Percentiles rank a stretch among this genome's conserved stretches.
Conservation (phyloP, 2,329 filamentous ascomycete species). For the Fusarium luffae region DNA sequence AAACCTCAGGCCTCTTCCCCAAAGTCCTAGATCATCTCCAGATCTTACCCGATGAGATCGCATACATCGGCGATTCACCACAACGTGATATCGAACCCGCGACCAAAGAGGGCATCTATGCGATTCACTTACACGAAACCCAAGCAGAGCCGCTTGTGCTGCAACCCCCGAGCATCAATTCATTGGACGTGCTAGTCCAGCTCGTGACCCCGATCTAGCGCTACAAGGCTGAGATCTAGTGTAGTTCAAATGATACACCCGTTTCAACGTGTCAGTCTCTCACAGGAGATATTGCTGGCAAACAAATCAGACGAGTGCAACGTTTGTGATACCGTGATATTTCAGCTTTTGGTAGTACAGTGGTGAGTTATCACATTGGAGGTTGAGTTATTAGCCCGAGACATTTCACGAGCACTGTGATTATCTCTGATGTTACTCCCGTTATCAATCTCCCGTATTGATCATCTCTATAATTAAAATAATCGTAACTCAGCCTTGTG, state of each 20-base stretch:
- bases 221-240: constrained; percentile 13
- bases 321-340: constrained; percentile 13
- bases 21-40: constrained; percentile 44
- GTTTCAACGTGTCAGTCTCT: constrained; percentile 27
- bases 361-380: neutral
- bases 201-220: constrained; percentile 8
- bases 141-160: constrained; percentile 7
- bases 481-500: constrained; percentile 17
- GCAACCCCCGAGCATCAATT: constrained; percentile 24
- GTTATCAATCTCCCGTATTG: neutral
- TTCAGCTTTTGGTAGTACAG: constrained; percentile 7
- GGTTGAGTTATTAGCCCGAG: neutral
- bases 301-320: constrained; percentile 16
- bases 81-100: constrained; percentile 48
- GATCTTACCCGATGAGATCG: constrained; percentile 43
- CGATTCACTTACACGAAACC: constrained; percentile 43
- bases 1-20: constrained; percentile 44
- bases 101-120: constrained; percentile 42
- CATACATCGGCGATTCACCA: constrained; percentile 47
- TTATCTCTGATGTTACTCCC: neutral
- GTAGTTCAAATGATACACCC: constrained; percentile 24
- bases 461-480: constrained; percentile 5
- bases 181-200: constrained; percentile 21
- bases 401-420: neutral
- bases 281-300: constrained; percentile 23